Evolutionary conservation across 495 filamentous ascomycete species (phyloP), one percentile per base, ranked within the genome.

Genomic region (Beverwykella pulmonaria): DNA sequence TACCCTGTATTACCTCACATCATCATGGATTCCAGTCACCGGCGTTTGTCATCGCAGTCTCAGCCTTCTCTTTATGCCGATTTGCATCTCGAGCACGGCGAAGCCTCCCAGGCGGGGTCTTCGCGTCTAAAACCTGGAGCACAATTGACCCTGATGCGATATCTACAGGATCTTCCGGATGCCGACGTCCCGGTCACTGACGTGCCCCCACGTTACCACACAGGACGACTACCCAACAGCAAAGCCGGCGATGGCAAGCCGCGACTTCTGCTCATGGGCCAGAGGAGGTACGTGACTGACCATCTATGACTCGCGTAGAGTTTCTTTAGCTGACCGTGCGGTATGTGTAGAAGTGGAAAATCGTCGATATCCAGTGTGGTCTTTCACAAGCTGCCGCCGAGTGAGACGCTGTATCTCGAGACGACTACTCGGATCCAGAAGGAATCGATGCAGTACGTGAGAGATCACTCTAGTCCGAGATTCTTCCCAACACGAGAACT

Each of bases 281-380:
- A 97, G 78, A 88, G 92, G 78, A 88, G 93, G 95, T 96, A 81
- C 68, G 81, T 70, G 14, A 48, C 15, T 22, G 52, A 2, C 32
- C 17, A 1, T 60, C 53, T 12, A 30, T 10, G 0, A 55, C 19
- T 34, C 20, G 39, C 17, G 19, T 55, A 26, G 57, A 44, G 23
- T 44, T 60, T 20, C 34, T 67, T 53, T n/a, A 25, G 52, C 71
- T 80, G 59, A 77, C 75, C 63, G 67, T 72, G 44, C n/a, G 5
- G 1, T 22, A 47, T 26, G 44, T 26, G 25, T 61, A 98, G 94
- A 80, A 96, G 92, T 73, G 94, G 94, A 48, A 98, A 98, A 75
- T 97, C 94, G 10, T 98, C 94, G 6, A 97, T 98, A 62, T 92
- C 92, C 3, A 97, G 91, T 70, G 94, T 98, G 41, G 95, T 98